Base-by-base conservation (phyloP, 257 asterid genomes). In the Cynanchum wilfordii region DNA sequence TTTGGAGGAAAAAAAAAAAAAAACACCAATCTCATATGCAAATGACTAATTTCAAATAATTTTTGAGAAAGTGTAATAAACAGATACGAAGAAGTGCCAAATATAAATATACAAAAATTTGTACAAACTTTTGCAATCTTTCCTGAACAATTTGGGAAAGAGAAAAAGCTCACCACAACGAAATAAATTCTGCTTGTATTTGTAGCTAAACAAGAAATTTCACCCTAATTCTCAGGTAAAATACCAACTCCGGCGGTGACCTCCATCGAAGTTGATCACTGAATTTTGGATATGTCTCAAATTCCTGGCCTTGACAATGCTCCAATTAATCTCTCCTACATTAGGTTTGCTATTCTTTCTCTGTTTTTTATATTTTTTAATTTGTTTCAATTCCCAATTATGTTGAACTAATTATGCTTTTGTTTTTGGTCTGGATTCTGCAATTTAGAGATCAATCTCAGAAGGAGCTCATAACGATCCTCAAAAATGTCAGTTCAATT, bases 281-380 rank as follows among this genome's bases (percentile, higher is more conserved):
- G 69, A 36, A 36, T 36, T 19, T 25, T 19, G 17, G 27, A 36
- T 17, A 64, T 64, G 98, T 86, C 96, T 69, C 98, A 91, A 84
- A 88, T 94, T 78, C 97, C 98, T 60, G 88, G 81, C 77, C 84
- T 94, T 30, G 98, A 87, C 69, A 91, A 94, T 69, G 94, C 97
- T 63, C 96, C 98, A n/a, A 79, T 94, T 78, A 94, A 91, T 79
- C 90, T 94, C 84, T 74, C 84, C 30, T 75, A 85, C 16, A 75
- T 91, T 65, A 82, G 97, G 98, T 94, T 75, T 50, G 74, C 24
- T 20, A 57, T 50, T 49, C 20, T 30, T 40, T 49, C 29, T 47
- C 10, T 19, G 30, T 59, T 29, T 47, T 50, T 40, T 30, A 7
- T 3, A 33, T 33, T 1, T 59, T 52, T 24, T 22, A n/a, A n/a